phyloP scores from a whole-genome alignment of 352 stramenopile genomes.

The Pythium aristosporum region DNA sequence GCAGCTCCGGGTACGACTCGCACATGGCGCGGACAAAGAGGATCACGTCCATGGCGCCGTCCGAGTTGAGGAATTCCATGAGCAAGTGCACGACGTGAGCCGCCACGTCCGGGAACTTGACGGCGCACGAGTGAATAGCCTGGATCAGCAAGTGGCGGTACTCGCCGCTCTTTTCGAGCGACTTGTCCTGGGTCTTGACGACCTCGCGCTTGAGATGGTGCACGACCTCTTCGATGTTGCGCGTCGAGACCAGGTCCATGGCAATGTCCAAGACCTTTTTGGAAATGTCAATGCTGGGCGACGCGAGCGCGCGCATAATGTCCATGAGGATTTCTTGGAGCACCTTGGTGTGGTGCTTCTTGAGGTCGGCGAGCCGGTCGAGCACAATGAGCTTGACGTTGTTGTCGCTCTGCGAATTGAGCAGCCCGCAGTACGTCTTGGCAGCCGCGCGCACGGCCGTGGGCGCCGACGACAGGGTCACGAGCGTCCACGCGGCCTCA shows the following conservation, averaged over 20 bases:
- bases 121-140: conserved; percentile 97
- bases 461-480: conserved; percentile 97
- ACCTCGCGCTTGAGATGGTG: conserved; percentile 89
- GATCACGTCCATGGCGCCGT: conserved; percentile 98
- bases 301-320: conserved; percentile 96
- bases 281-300: conserved; percentile 98
- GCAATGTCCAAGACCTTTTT: conserved; percentile 98
- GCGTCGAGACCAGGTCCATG: conserved; percentile 96
- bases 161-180: conserved; percentile 94
- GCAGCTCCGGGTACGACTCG: conserved; percentile 94
- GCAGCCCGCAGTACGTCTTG: conserved; percentile 96
- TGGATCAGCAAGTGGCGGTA: conserved; percentile 98
- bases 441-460: conserved; percentile 97
- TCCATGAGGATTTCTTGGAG: conserved; percentile 99
- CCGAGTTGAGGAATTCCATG: conserved; percentile 98
- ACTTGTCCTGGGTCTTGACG: conserved; percentile 88
- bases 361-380: conserved; percentile 96
- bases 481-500: conserved; percentile 98
- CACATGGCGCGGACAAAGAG: conserved; percentile 98
- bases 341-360: conserved; percentile 96
- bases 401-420: conserved; percentile 99
- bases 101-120: conserved; percentile 97
- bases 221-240: conserved; percentile 98
- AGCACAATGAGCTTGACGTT: conserved; percentile 99
- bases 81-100: conserved; percentile 97